Evolutionary conservation across 225 moss, liverwort and hornwort genomes (phyloP), one percentile per base, ranked within the genome.

Genomic region (Bryum argenteum): DNA sequence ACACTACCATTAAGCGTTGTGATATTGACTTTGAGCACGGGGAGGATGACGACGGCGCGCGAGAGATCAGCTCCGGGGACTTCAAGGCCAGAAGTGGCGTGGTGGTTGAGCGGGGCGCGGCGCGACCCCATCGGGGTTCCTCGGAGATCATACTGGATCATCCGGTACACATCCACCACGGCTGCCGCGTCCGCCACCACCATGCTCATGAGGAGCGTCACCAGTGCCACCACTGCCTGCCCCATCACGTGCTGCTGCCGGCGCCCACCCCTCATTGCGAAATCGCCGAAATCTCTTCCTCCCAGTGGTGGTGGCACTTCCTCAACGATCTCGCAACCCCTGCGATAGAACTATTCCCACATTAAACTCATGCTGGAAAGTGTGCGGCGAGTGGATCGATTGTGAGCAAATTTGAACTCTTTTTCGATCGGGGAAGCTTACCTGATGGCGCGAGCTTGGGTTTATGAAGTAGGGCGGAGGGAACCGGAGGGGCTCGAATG

Each of bases 101-200:
- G 92, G 72, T 94, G 98, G 71, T 94, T 98, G 28, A 98, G 65
- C 19, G 83, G 74, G 41, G 92, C 87, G 51, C 94, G 87, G 53
- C 98, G 94, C 2, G 92, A 94, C 13, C 98, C 98, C 73, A 98
- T 81, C 8, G 89, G 92, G 11, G 85, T 69, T 37, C 94, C 98
- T 1, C 84, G 79, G 50, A 94, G 81, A 71, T 98, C 98, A 65
- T 92, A 94, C 83, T 98, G 98, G 76, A 98, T 94, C 87, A 98
- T 77, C 23, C 98, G 89, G 58, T 92, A 98, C 23, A 98, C 98
- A 40, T 98, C 98, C 79, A 94, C 89, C 71, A 98, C 92, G 17
- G 87, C 92, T 18, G 89, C 91, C 38, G 89, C 97, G 72, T 92
- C 92, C 10, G 86, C 83, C 26, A 90, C 89, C 22, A 91, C 85